Conservation (phyloP, 2,329 filamentous ascomycete species). For the Alternaria triticina region DNA sequence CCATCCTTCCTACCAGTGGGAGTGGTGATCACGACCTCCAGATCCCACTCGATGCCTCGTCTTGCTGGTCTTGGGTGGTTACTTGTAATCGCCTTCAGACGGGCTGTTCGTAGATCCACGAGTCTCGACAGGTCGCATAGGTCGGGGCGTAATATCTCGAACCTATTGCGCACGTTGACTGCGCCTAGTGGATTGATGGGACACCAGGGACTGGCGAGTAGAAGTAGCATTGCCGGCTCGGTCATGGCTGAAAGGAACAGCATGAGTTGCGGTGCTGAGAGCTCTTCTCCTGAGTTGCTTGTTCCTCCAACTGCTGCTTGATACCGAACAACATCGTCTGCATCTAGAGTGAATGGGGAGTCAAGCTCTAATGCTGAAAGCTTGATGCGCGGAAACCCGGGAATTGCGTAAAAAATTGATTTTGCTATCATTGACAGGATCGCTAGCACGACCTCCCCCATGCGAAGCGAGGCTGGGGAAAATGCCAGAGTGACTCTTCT, state of each 20-base stretch:
- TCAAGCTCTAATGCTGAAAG: neutral
- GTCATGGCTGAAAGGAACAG: slow-evolving; percentile 10
- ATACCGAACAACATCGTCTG: slow-evolving; percentile 5
- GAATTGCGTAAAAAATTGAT: neutral
- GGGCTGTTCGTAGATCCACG: neutral
- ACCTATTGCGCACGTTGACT: slow-evolving; percentile 12
- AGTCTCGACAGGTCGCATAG: slow-evolving; percentile 1
- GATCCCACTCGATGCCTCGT: slow-evolving; percentile 8
- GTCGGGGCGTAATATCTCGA: slow-evolving; percentile 6
- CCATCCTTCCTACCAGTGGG: neutral
- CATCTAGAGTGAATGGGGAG: slow-evolving; percentile 3
- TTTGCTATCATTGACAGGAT: slow-evolving; percentile 4
- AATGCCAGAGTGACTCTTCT: slow-evolving; percentile 2
- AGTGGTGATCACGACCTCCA: slow-evolving; percentile 2
- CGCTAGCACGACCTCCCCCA: slow-evolving; percentile 4
- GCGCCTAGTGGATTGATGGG: slow-evolving; percentile 11
- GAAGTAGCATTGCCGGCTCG: slow-evolving; percentile 12
- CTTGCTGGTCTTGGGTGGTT: neutral
- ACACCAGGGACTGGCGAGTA: slow-evolving; percentile 6
- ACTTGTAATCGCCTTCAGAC: neutral
- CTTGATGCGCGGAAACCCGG: neutral
- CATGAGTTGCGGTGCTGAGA: neutral
- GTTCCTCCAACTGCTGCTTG: neutral
- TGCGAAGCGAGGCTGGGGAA: slow-evolving; percentile 10
- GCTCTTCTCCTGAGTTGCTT: neutral